phyloP scores from a whole-genome alignment of 345 rosid species.

The Brassica cretica region DNA sequence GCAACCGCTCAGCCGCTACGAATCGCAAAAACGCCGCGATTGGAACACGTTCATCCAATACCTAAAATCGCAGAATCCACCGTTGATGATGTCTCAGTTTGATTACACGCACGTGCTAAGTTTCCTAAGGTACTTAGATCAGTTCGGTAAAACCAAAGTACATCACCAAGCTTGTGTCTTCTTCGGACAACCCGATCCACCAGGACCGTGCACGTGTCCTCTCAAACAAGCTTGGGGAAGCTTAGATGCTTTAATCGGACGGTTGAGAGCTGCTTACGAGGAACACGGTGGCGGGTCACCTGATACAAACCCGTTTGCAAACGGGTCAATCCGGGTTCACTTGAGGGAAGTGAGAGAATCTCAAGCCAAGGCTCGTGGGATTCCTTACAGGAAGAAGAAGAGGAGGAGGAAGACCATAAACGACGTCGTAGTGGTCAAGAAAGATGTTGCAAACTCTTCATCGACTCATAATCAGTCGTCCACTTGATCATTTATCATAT shows the following conservation, averaged over 20 bases:
- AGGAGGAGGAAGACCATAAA: constrained; percentile 53
- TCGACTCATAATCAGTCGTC: constrained; percentile 31
- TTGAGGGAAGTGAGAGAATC: constrained; percentile 83
- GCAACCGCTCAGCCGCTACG: constrained; percentile 66
- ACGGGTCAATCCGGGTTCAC: constrained; percentile 66
- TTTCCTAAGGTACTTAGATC: constrained; percentile 81
- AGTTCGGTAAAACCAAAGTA: constrained; percentile 94
- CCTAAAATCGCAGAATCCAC: constrained; percentile 76
- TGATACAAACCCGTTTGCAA: constrained; percentile 81
- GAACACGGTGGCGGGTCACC: constrained; percentile 78
- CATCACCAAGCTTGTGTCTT: constrained; percentile 76
- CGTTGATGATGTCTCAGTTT: constrained; percentile 71
- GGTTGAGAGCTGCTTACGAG: constrained; percentile 82
- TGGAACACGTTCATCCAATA: constrained; percentile 95
- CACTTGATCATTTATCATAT: constrained; percentile 23
- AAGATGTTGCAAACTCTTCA: constrained; percentile 37
- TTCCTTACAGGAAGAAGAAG: constrained; percentile 90
- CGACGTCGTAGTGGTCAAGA: constrained; percentile 34
- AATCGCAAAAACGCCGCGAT: constrained; percentile 86
- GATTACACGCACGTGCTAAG: constrained; percentile 78
- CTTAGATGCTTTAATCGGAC: constrained; percentile 85
- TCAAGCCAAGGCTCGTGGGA: constrained; percentile 86
- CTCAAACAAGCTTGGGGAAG: constrained; percentile 96
- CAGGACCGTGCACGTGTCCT: constrained; percentile 80
- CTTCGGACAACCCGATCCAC: constrained; percentile 85